phyloP scores from a whole-genome alignment of 192 early-diverging fungal species.

The Pilobolus umbonatus region DNA sequence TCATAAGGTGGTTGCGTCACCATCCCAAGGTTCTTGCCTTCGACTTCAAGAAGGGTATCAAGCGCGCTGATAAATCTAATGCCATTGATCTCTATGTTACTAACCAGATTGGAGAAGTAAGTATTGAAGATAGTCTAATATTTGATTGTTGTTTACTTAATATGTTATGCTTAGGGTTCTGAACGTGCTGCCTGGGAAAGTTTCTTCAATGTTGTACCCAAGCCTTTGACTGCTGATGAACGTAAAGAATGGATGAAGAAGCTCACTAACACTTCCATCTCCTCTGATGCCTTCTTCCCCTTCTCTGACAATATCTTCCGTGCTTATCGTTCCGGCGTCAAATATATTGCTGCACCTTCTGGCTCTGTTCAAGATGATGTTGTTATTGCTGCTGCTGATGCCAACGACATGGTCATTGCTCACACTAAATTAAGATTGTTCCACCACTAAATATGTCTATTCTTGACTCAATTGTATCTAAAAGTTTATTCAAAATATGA shows the following conservation, averaged over 20 bases:
- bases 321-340: slow-evolving; percentile 78
- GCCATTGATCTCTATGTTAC: slow-evolving; percentile 95
- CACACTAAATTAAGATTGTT: slow-evolving; percentile 92
- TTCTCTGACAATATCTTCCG: slow-evolving; percentile 95
- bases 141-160: neutral
- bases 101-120: slow-evolving; percentile 75
- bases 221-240: slow-evolving; percentile 72
- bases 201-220: slow-evolving; percentile 78
- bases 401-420: slow-evolving; percentile 73
- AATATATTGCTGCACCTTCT: slow-evolving; percentile 84
- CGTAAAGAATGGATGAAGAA: slow-evolving; percentile 68
- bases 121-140: neutral
- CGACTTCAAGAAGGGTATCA: slow-evolving; percentile 79
- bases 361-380: slow-evolving; percentile 87
- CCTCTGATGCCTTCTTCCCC: slow-evolving; percentile 99
- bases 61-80: slow-evolving; percentile 95
- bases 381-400: slow-evolving; percentile 79
- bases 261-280: slow-evolving; percentile 73
- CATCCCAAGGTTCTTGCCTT: slow-evolving; percentile 91
- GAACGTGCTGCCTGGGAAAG: slow-evolving; percentile 76
- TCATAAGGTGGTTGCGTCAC: slow-evolving; percentile 77
- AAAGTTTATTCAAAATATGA: no score
- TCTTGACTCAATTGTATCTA: no score
- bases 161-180: slow-evolving; percentile 22
- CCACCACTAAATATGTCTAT: slow-evolving; percentile 73